Conservation (phyloP, 106 monocot genomes). For the Alisma plantagoaquatica region DNA sequence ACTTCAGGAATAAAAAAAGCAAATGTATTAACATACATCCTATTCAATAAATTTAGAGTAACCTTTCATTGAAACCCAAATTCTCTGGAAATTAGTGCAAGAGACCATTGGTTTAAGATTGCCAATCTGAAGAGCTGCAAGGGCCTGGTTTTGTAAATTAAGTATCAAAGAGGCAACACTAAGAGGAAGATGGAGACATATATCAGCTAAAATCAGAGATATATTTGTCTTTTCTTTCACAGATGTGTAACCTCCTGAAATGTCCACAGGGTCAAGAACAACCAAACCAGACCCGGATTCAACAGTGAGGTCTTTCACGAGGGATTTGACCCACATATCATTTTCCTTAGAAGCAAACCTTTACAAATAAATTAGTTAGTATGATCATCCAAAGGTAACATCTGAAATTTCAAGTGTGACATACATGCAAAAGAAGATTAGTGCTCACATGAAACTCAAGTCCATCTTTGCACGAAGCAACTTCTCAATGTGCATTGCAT, state of each 20-base stretch:
- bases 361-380: conserved; percentile 7
- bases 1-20: not conserved
- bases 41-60: too few species aligned
- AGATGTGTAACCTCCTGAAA: conserved; percentile 85
- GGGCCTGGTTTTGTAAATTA: conserved; percentile 74
- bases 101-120: conserved; percentile 55
- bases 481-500: conserved; percentile 69
- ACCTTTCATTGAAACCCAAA: conserved; percentile 91
- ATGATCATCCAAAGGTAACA: not conserved
- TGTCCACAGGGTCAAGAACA: conserved; percentile 80
- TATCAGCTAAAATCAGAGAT: conserved; percentile 63
- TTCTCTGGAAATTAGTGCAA: conserved; percentile 69
- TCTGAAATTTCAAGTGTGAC: not conserved
- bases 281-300: conserved; percentile 95
- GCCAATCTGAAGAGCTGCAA: conserved; percentile 73
- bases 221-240: conserved; percentile 85
- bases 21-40: too few species aligned
- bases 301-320: conserved; percentile 81
- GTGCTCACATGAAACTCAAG: conserved; percentile 77
- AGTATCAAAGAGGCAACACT: conserved; percentile 73
- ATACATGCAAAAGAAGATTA: not conserved
- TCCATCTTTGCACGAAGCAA: conserved; percentile 92
- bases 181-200: conserved; percentile 72
- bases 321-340: conserved; percentile 67
- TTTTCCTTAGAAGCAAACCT: conserved; percentile 91